Evolutionary conservation across 768 basidiomycete genomes (phyloP), one percentile per base, ranked within the genome.

Genomic region (Hericium erinaceus): DNA sequence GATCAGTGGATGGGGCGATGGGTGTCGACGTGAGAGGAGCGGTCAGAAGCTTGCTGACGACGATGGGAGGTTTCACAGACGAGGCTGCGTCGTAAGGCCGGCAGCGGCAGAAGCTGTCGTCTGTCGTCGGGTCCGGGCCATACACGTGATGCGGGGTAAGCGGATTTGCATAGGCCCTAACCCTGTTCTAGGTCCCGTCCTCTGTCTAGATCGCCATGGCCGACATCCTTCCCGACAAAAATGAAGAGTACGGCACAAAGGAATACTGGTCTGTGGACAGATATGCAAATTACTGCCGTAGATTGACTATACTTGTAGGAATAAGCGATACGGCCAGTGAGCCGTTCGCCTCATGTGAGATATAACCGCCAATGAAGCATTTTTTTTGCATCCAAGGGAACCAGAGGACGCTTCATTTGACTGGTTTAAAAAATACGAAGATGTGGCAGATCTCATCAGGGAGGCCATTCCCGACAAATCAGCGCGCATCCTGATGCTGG

Each of bases 371-470:
- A 46, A 59, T 38, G 41, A 16, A 58, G 26, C 49, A 11, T n/a
- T 10, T 58, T 51, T 18, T 28, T 57, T 44, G 33, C 33, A 7
- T 33, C 33, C 24, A 63, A 89, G 87, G 64, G 84, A 87, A 68
- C 66, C 74, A 4, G 73, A 77, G 16, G 80, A 81, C n/a, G 72
- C 72, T 4, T 73, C 79, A 6, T 92, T 88, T 60, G 91, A 93
- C 71, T 93, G 91, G 91, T 92, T 92, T 75, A 92, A 90, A 68
- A 82, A 83, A 9, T 93, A 92, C 64, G 68, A 69, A 2, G 89
- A 93, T 57, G 73, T 93, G n/a, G 77, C 83, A 7, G 69, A 77
- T 51, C 69, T 85, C 18, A 68, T 93, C 18, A 76, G 77, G 41
- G 78, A 78, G 38, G 71, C 86, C 37, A 77, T 93, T 20, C 88